Evolutionary conservation across 2,329 filamentous ascomycete species (phyloP).

Genomic region (Phaeosphaeriaceae sp.): DNA sequence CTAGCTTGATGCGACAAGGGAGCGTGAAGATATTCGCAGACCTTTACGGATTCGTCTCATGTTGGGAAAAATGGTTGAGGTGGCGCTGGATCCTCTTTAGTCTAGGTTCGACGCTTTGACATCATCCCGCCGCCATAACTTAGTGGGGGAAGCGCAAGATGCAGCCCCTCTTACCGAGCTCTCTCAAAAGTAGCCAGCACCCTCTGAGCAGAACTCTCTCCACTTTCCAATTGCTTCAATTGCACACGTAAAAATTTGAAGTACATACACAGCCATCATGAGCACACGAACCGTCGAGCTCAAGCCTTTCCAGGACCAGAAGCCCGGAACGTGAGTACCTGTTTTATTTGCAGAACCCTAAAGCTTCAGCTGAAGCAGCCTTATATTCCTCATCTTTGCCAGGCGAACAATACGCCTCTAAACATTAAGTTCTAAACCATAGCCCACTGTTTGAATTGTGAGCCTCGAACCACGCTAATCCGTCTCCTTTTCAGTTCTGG

Average conservation of each 20-base stretch:
- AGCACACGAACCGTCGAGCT: constrained; percentile 80
- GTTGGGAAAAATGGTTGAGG: constrained; percentile 12
- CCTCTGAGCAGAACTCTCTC: constrained; percentile 18
- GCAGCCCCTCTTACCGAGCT: constrained; percentile 35
- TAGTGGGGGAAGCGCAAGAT: constrained; percentile 31
- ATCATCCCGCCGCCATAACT: constrained; percentile 40
- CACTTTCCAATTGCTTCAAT: constrained; percentile 29
- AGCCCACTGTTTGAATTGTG: no score
- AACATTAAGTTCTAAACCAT: no score
- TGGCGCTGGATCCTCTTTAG: no score
- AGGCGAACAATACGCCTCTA: not conserved
- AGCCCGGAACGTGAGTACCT: constrained; percentile 93
- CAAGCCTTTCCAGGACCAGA: constrained; percentile 92
- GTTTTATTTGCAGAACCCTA: not conserved
- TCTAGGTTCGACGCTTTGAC: constrained; percentile 20
- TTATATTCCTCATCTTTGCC: not conserved
- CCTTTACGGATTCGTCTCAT: not conserved
- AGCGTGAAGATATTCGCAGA: constrained; percentile 1
- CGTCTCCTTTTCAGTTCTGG: constrained; percentile 74
- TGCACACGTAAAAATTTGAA: constrained; percentile 29
- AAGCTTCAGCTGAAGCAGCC: not conserved
- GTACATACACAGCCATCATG: constrained; percentile 56
- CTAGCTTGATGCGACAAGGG: not conserved
- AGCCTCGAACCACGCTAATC: not conserved
- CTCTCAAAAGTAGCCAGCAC: constrained; percentile 39